Evolutionary conservation across 129 eudicot genomes (phyloP), one percentile per base, ranked within the genome.

Genomic region (Chrysanthemum makinoi): DNA sequence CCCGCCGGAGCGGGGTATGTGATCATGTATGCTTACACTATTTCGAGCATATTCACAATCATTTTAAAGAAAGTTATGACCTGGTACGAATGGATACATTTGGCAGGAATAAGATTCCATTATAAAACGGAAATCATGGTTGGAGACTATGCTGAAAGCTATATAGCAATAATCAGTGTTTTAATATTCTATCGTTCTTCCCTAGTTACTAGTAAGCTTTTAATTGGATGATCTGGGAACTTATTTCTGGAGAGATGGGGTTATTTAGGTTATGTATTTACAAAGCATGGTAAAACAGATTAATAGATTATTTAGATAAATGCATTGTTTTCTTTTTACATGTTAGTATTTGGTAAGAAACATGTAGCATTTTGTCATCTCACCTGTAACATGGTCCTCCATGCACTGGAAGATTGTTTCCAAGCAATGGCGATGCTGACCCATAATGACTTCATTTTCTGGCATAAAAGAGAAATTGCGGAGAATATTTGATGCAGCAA

Each of bases 391-490:
- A 67, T 95, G 86, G 82, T 95, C 97, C 76, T 95, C 97, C 51
- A 95, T 77, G 78, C 97, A 90, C 79, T 90, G 99, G 65, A 95
- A 95, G 47, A 95, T 68, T 22, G 97, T 95, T 75, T 95, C 99
- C 77, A 95, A 76, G 75, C 91, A 95, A 81, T 95, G 99, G 33
- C 99, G 94, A 79, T 88, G 88, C 66, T 95, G 99, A 47, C 91
- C 97, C 99, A 95, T 95, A 1, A 91, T 83, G 70, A 90, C 84
- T 83, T 95, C 97, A 84, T 95, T 95, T 76, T 95, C 99, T 10
- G 96, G 84, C 97, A 95, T 95, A 79, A 90, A 90, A 65, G 99
- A 95, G 72, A 95, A 90, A 74, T 95, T 95, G 18, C 99, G 89
- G 24, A 95, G 85, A 70, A 95, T 85, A 72, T 95, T 95, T 70